These are phyloP conservation scores for Chrysanthemum lavandulifolium DNA, from an alignment of 129 eudicot genomes.

Conservation along the genomic window DNA sequence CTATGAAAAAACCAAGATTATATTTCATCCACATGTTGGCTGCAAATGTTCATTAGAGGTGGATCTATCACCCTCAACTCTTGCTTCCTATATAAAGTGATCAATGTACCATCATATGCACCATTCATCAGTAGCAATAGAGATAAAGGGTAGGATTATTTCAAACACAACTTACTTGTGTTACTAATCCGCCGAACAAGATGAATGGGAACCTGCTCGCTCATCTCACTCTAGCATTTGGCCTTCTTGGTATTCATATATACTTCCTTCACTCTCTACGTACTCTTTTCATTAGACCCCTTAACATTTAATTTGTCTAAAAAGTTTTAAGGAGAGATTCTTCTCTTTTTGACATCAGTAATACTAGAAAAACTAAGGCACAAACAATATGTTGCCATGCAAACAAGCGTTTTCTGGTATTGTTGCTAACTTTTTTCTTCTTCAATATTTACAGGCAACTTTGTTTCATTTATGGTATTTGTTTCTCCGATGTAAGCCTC, in stretches of 20 bases:
- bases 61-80: conserved; percentile 24
- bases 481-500: conserved; percentile 64
- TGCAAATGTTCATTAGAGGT: not conserved
- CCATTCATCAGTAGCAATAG: conserved; percentile 6
- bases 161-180: not conserved
- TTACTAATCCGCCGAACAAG: not conserved
- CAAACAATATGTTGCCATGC: not conserved
- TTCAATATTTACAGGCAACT: conserved; percentile 41
- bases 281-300: not conserved
- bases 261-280: not conserved
- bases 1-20: conserved; percentile 4
- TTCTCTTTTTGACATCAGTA: not conserved
- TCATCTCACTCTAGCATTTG: conserved; percentile 38
- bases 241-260: conserved; percentile 34
- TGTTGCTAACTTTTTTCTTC: conserved; percentile 13
- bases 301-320: too few species aligned
- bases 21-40: conserved; percentile 19
- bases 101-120: conserved; percentile 1
- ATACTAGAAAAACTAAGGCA: not conserved
- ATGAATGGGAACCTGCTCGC: conserved; percentile 24
- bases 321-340: not conserved
- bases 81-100: conserved; percentile 18
- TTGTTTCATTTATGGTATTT: conserved; percentile 65
- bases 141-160: not conserved
- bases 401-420: not conserved